Evolutionary conservation across 1,284 basidiomycete species (phyloP), one percentile per base, ranked within the genome.

Genomic region (Caloboletus inedulis): DNA sequence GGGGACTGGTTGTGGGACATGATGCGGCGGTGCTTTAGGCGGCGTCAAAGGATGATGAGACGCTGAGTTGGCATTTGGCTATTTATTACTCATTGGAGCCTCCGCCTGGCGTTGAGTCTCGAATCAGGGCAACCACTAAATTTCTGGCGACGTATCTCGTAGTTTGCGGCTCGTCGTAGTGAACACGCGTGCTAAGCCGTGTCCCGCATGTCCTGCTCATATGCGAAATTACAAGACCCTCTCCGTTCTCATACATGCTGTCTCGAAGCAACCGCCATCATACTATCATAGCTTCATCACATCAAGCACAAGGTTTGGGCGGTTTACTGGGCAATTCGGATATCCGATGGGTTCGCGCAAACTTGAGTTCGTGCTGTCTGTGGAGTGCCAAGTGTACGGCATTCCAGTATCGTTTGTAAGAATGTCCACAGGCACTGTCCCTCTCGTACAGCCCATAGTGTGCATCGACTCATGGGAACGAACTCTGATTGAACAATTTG

Each of bases 1-100:
- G 81, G 79, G 58, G 80, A 79, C 23, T 77, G 74, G 63, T 74
- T 74, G 61, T 73, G 70, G 60, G 79, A 82, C 80, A 82, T 82
- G 76, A 70, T 72, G n/a, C n/a, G 72, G 67, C 62, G 57, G 63
- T 65, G 66, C 61, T 64, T 56, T 62, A 60, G 52, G 47, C 47
- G 71, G 71, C 72, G 67, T 67, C 65, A 66, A 57, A 55, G 55
- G 50, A 54, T 60, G 58, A 55, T 57, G 55, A 54, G 60, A 63
- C 50, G 57, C 56, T 65, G 57, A 59, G 55, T 65, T 71, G 59
- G 56, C 54, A 62, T 54, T 54, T 56, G 36, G 47, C 43, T 62
- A 62, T 57, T 60, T 67, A 69, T 63, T 58, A 63, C 63, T 60
- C 65, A 58, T 59, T 52, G 55, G 58, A 50, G 43, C 46, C 31